Evolutionary conservation across 768 basidiomycete species (phyloP).

Genomic region (Chalciporus sphaerocephalus): DNA sequence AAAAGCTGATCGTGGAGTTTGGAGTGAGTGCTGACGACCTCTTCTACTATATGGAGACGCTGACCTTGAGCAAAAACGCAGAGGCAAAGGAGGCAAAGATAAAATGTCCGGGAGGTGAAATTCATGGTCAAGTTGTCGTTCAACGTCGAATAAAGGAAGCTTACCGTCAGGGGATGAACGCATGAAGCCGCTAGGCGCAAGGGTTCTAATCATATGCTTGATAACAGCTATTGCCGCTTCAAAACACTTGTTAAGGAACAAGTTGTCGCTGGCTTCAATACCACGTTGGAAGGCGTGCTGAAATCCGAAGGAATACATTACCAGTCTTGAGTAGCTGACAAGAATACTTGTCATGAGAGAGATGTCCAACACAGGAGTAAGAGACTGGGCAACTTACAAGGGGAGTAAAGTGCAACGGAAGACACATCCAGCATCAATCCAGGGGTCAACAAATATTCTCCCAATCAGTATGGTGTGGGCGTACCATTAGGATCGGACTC

Average conservation of each 20-base stretch:
- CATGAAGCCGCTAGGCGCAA: constrained; percentile 73
- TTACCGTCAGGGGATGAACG: constrained; percentile 74
- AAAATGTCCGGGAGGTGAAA: constrained; percentile 52
- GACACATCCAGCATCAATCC: constrained; percentile 49
- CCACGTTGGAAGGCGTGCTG: constrained; percentile 77
- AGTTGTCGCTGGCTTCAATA: constrained; percentile 53
- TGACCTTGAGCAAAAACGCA: constrained; percentile 76
- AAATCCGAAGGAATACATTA: constrained; percentile 85
- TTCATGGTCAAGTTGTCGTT: neutral
- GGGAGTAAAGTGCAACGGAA: constrained; percentile 68
- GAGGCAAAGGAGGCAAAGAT: constrained; percentile 79
- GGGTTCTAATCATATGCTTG: constrained; percentile 55
- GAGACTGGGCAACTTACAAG: constrained; percentile 49
- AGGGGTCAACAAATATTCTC: neutral
- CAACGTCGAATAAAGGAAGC: constrained; percentile 4
- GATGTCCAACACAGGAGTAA: neutral
- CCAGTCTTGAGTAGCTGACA: constrained; percentile 71
- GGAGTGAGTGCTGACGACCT: neutral
- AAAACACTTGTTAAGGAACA: constrained; percentile 73
- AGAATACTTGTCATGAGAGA: constrained; percentile 42
- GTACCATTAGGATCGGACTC: constrained; percentile 58
- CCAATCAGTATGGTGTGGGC: neutral
- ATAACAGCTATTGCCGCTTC: constrained; percentile 67
- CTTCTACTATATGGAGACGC: constrained; percentile 4
- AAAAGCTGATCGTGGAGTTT: constrained; percentile 54